Conservation (phyloP, 2,329 filamentous ascomycete genomes). For the Cytospora leucostoma region DNA sequence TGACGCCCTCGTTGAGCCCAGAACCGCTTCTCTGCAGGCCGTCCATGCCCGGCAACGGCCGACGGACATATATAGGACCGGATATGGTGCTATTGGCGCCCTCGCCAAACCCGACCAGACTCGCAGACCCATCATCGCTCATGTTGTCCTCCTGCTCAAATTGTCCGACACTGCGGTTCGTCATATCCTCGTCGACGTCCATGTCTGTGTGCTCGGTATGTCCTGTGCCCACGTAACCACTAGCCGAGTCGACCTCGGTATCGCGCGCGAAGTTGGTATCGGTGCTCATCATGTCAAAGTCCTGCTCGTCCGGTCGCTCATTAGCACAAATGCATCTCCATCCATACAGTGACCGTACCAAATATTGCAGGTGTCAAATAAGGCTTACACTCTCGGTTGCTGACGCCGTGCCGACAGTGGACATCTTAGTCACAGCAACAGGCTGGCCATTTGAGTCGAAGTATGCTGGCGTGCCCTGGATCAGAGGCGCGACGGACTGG, state of each 20-base stretch:
- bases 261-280: slow-evolving; percentile 60
- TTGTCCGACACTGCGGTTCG: slow-evolving; percentile 50
- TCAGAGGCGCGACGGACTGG: slow-evolving; percentile 39
- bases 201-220: slow-evolving; percentile 47
- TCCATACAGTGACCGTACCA: background rate
- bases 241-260: slow-evolving; percentile 45
- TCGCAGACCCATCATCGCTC: slow-evolving; percentile 82
- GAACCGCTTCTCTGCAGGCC: slow-evolving; percentile 54
- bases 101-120: slow-evolving; percentile 89
- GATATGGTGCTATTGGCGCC: slow-evolving; percentile 84
- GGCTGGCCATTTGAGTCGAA: slow-evolving; percentile 77
- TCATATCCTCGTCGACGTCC: slow-evolving; percentile 54
- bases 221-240: slow-evolving; percentile 54
- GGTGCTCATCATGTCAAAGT: slow-evolving; percentile 68
- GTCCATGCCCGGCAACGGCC: slow-evolving; percentile 45
- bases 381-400: slow-evolving; percentile 75
- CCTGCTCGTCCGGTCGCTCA: slow-evolving; percentile 43
- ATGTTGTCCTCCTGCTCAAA: slow-evolving; percentile 65
- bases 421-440: slow-evolving; percentile 71
- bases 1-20: slow-evolving; percentile 50
- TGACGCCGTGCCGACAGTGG: slow-evolving; percentile 87
- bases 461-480: slow-evolving; percentile 57
- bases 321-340: background rate
- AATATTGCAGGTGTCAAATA: background rate
- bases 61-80: slow-evolving; percentile 69